Evolutionary conservation across 1,139 yeast genomes (phyloP), one percentile per base, ranked within the genome.

Genomic region (Kodamaea sp.): DNA sequence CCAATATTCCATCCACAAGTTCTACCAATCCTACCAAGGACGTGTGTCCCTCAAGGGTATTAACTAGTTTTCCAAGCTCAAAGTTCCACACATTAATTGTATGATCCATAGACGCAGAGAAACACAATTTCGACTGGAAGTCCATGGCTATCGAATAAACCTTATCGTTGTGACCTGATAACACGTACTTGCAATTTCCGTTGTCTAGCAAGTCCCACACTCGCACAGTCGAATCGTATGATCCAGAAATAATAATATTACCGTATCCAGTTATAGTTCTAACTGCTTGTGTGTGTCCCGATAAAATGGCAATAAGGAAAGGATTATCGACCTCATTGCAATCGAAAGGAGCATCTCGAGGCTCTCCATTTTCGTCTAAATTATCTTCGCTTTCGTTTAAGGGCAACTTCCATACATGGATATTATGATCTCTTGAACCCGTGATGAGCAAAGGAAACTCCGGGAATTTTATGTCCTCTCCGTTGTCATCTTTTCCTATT

Each of bases 81-180:
- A 90, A 67, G 57, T 89, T 90, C 98, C 98, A 92, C 18, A 90
- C 81, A 55, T 83, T 81, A 34, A 92, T 89, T 3, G 86, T 79
- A 47, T 88, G 78, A 57, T 92, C 98, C 83, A 89, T 82, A 7
- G 96, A 84, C 0, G 97, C 97, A 1, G 97, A 85, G 40, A 86
- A 84, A 52, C 97, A 90, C 28, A 92, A 70, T 50, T 82, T 78
- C 39, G 89, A 72, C 40, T 78, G 70, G 47, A 77, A 76, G 55
- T 92, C 96, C 49, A 88, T 70, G 2, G 89, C 86, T 0, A 95
- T 89, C 12, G 94, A 79, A 60, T 92, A 92, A 4, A 92, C 95
- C 43, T 87, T 76, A 48, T 89, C 94, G 10, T 79, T 76, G 59
- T 94, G 98, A 4, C 97, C 97, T 2, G 78, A 67, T 21, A 92